Evolutionary conservation across 306 rosid genomes (phyloP).

Genomic region (Neltuma alba): DNA sequence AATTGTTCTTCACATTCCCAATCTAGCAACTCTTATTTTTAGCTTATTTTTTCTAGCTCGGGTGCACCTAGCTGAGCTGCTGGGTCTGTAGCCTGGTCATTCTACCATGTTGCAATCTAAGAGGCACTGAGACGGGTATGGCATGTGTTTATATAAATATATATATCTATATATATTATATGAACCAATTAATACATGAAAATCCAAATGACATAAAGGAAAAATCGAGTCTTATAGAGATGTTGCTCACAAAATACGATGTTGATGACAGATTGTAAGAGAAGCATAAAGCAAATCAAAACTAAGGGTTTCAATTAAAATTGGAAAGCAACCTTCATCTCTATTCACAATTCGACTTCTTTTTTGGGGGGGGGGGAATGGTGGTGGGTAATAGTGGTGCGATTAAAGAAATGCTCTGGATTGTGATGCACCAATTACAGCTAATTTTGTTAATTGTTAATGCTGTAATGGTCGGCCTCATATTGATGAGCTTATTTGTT

Average conservation of each 20-base stretch:
- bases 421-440: slow-evolving; percentile 17
- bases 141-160: background rate
- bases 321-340: background rate
- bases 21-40: slow-evolving; percentile 32
- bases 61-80: slow-evolving; percentile 38
- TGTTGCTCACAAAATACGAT: background rate
- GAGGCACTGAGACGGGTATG: slow-evolving; percentile 10
- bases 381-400: slow-evolving; percentile 29
- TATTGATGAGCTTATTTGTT: slow-evolving; percentile 17
- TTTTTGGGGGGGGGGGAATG: background rate
- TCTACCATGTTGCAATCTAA: slow-evolving; percentile 32
- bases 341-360: slow-evolving; percentile 14
- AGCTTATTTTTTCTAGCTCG: slow-evolving; percentile 42
- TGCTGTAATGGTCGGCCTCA: background rate
- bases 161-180: background rate
- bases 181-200: background rate
- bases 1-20: slow-evolving; percentile 23
- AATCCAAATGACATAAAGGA: background rate
- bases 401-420: background rate
- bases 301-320: background rate
- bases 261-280: background rate
- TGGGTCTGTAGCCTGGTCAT: slow-evolving; percentile 40
- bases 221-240: background rate
- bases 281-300: background rate
- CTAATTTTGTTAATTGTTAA: background rate